A percentile compares a stretch with the other conserved stretches of the same genome.
Evolutionary conservation across 2,329 filamentous ascomycete species (phyloP).

Genomic region (Aspergillus unguis): DNA sequence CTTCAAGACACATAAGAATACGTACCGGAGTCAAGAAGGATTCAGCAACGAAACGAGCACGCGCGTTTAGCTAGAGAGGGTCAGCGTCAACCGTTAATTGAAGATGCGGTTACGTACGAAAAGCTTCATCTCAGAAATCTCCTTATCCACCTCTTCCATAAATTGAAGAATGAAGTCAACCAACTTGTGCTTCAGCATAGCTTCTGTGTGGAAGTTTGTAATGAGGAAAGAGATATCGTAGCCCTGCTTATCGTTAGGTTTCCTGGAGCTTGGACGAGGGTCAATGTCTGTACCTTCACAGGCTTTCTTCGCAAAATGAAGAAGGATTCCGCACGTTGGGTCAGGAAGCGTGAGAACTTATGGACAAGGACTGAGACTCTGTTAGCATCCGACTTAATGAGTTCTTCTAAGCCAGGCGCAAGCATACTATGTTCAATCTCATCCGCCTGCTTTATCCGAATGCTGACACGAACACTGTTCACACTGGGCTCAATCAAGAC

Average conservation of each 20-base stretch:
- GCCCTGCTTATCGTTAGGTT: constrained; percentile 58
- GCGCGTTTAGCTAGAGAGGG: constrained; percentile 73
- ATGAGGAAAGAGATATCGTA: constrained; percentile 99
- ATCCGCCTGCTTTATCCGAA: constrained; percentile 99
- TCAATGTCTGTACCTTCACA: constrained; percentile 64
- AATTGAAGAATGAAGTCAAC: constrained; percentile 99
- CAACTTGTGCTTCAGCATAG: constrained; percentile 98
- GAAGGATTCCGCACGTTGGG: constrained; percentile 92
- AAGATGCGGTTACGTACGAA: constrained; percentile 63
- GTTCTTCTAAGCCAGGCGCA: background rate
- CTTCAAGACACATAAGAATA: background rate
- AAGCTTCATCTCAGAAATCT: constrained; percentile 99
- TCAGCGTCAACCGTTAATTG: constrained; percentile 19
- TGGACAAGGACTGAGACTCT: constrained; percentile 67
- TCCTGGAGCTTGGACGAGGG: background rate
- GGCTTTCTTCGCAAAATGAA: constrained; percentile 95
- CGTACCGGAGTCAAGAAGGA: constrained; percentile 92
- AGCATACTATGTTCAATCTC: constrained; percentile 79
- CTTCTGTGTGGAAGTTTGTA: constrained; percentile 97
- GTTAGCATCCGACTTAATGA: background rate
- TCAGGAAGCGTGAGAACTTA: constrained; percentile 97
- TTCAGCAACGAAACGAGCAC: constrained; percentile 95
- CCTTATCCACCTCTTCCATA: constrained; percentile 99
- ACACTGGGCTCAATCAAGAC: constrained; percentile 95
- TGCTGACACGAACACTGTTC: constrained; percentile 95